Percentiles rank a stretch among this genome's conserved stretches.
Conservation (phyloP, 73 alveolate genomes). For the Paramecium tetraurelia region DNA sequence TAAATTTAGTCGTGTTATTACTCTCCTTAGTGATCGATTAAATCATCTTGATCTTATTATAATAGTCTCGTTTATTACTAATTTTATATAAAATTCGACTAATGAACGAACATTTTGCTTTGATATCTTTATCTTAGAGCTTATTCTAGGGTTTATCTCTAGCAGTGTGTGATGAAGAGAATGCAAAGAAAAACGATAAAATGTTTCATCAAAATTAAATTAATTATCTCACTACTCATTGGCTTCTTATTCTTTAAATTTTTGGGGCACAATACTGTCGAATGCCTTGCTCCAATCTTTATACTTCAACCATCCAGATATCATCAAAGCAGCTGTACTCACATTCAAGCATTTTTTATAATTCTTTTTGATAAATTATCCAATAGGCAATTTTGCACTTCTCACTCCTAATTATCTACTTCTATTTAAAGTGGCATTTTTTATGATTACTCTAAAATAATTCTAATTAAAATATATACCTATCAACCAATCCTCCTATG, state of each 20-base stretch:
- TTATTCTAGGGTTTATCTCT: background rate
- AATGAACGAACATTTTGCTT: background rate
- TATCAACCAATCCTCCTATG: slow-evolving; percentile 49
- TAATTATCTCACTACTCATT: background rate
- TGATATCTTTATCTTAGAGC: background rate
- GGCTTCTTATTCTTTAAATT: slow-evolving; percentile 4
- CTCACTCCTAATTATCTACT: background rate
- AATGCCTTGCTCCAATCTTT: slow-evolving; percentile 28
- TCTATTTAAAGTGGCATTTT: slow-evolving; percentile 24
- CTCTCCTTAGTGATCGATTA: background rate
- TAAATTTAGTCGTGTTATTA: background rate
- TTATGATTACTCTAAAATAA: background rate
- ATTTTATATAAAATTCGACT: background rate
- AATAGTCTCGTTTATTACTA: background rate
- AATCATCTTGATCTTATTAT: background rate
- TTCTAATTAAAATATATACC: background rate
- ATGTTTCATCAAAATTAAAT: background rate
- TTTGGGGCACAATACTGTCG: slow-evolving; percentile 10
- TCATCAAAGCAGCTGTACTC: slow-evolving; percentile 43
- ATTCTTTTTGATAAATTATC: background rate
- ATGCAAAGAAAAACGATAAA: background rate
- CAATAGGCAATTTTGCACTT: slow-evolving; percentile 16
- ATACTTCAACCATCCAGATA: background rate
- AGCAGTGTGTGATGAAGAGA: background rate
- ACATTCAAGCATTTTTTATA: slow-evolving; percentile 44